Evolutionary conservation across 805 yeast species (phyloP), one percentile per base, ranked within the genome.

Genomic region (Ogataea methanolica): DNA sequence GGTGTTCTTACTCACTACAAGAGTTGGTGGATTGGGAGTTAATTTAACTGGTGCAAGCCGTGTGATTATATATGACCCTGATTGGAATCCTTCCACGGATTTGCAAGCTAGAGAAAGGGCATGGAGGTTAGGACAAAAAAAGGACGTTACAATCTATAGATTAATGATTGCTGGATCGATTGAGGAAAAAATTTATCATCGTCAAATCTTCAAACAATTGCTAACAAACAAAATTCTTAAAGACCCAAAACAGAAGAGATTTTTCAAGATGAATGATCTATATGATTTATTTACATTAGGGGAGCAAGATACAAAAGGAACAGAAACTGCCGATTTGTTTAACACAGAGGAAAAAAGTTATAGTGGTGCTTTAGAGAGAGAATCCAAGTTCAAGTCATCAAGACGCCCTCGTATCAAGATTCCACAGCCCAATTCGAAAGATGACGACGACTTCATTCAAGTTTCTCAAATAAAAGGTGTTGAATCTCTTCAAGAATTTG

Each of bases 21-120:
- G 92, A 59, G 99, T 94, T 6, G 99, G 99, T 19, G 99, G 99
- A 0, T 70, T 94, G 36, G 99, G 99, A 19, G 88, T 92, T 1
- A 92, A 92, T 63, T 65, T 92, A 41, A 92, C 97, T 0, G 98
- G 98, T 3, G 98, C 99, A 0, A 90, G 90, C 55, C 70, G 98
- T 40, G 97, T 92, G 12, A 88, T 92, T 21, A 92, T 92, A 15
- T 92, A 78, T 62, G 99, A 92, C 60, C 99, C 99, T 0, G 98
- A 94, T 66, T 92, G 99, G 99, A 92, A 92, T 60, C 99, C 99
- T 0, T 89, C 97, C 1, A 94, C 98, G 0, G 99, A 92, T 69
- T 76, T 91, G 50, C 99, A 92, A 66, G 99, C 99, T 0, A 74
- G 98, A 50, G 99, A 92, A 63, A 70, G 99, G 42, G 97, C 98